Evolutionary conservation across 2,329 filamentous ascomycete genomes (phyloP).

Genomic region (Cladorrhinum sp.): DNA sequence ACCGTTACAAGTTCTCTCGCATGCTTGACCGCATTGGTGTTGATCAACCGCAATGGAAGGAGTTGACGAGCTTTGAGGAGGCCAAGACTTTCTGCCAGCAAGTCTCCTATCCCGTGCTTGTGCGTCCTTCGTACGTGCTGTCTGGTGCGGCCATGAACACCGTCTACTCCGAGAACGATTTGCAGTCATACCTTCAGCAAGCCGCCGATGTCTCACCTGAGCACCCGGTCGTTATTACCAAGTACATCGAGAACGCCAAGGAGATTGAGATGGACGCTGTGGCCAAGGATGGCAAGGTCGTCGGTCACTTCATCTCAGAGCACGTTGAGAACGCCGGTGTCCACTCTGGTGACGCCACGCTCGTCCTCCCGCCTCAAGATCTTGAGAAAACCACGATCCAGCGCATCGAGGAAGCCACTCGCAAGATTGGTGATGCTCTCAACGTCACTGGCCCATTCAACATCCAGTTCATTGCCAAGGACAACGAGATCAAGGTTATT

Average conservation of each 20-base stretch:
- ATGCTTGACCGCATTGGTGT: conserved; percentile 95
- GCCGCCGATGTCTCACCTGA: conserved; percentile 91
- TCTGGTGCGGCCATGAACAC: conserved; percentile 99
- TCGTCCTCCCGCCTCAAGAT: conserved; percentile 93
- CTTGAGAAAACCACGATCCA: conserved; percentile 82
- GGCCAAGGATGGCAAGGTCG: conserved; percentile 80
- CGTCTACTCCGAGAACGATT: conserved; percentile 91
- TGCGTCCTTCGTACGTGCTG: conserved; percentile 92
- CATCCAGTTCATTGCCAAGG: conserved; percentile 99
- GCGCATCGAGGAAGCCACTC: conserved; percentile 89
- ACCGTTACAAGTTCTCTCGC: conserved; percentile 96
- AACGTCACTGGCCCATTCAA: conserved; percentile 98
- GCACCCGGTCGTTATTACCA: conserved; percentile 96
- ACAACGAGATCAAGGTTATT: conserved; percentile 99
- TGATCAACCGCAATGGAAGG: conserved; percentile 97
- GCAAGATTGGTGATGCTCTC: conserved; percentile 89
- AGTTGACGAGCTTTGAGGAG: conserved; percentile 90
- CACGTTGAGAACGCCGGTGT: conserved; percentile 99
- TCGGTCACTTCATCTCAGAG: conserved; percentile 96
- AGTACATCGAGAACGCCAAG: conserved; percentile 99
- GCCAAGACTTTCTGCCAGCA: conserved; percentile 82
- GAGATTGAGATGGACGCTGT: conserved; percentile 99
- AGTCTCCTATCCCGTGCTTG: conserved; percentile 89
- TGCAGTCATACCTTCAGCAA: conserved; percentile 84
- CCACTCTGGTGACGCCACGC: conserved; percentile 93